Evolutionary conservation across 352 stramenopile species (phyloP).

Genomic region (Pythium oligandrum): DNA sequence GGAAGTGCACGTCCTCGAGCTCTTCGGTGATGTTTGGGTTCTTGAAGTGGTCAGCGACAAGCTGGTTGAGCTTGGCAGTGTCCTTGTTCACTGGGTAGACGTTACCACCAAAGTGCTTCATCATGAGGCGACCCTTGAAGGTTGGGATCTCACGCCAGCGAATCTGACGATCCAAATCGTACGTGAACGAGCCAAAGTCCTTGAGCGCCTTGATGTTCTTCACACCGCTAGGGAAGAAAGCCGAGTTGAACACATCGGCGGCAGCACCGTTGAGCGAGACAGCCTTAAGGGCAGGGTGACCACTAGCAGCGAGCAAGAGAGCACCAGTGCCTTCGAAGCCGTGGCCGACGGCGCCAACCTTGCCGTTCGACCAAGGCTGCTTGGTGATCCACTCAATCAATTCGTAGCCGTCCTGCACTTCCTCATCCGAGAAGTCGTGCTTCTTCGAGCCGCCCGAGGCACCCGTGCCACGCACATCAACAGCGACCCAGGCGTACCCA

Average conservation of each 20-base stretch:
- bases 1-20: slow-evolving; percentile 47
- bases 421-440: slow-evolving; percentile 62
- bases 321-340: slow-evolving; percentile 68
- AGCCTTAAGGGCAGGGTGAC: slow-evolving; percentile 66
- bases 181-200: slow-evolving; percentile 65
- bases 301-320: slow-evolving; percentile 50
- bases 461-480: slow-evolving; percentile 76
- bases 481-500: slow-evolving; percentile 71
- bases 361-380: slow-evolving; percentile 76
- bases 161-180: slow-evolving; percentile 70
- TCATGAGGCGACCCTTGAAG: slow-evolving; percentile 76
- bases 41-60: slow-evolving; percentile 55
- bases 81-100: slow-evolving; percentile 79
- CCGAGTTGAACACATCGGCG: slow-evolving; percentile 60
- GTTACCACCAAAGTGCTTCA: slow-evolving; percentile 80
- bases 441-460: slow-evolving; percentile 63
- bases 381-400: slow-evolving; percentile 78
- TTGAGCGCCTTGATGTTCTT: slow-evolving; percentile 67
- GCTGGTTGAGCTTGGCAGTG: slow-evolving; percentile 51
- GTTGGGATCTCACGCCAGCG: slow-evolving; percentile 70
- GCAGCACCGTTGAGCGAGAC: slow-evolving; percentile 67
- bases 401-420: slow-evolving; percentile 70
- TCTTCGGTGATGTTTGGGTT: slow-evolving; percentile 57
- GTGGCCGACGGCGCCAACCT: slow-evolving; percentile 67
- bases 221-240: slow-evolving; percentile 73